Conservation (phyloP, 225 moss, liverwort and hornwort genomes). For the Sphagnum tenellum region DNA sequence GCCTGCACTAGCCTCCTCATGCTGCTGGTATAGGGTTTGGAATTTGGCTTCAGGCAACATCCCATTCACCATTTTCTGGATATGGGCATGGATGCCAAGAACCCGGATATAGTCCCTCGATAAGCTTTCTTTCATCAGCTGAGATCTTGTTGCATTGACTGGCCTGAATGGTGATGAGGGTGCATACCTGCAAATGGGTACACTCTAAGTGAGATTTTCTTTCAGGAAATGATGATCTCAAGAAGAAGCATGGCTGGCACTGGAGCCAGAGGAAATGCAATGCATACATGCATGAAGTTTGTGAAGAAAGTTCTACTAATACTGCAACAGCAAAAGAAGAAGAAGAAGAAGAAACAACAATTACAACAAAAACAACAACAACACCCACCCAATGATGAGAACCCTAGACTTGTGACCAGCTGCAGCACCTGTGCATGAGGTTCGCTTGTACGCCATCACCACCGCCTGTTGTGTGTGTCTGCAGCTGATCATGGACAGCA, state of each 20-base stretch:
- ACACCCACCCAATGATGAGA: too few relatives aligned
- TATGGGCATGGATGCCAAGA: slow-evolving; percentile 17
- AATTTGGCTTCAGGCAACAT: neutral
- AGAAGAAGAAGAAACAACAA: too few relatives aligned
- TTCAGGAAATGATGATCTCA: neutral
- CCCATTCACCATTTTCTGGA: slow-evolving; percentile 21
- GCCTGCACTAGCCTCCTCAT: neutral
- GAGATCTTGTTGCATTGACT: slow-evolving; percentile 18
- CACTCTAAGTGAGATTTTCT: neutral
- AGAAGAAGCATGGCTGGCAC: neutral
- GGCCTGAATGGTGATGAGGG: slow-evolving; percentile 31
- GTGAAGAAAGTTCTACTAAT: neutral
- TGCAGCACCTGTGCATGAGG: slow-evolving; percentile 4
- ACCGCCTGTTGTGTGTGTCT: neutral
- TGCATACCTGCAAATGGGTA: slow-evolving; percentile 20
- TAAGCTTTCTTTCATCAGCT: slow-evolving; percentile 29
- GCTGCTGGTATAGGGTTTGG: slow-evolving; percentile 4
- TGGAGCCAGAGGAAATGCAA: neutral
- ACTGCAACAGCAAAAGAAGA: too few relatives aligned
- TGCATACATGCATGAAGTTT: neutral
- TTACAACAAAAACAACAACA: too few relatives aligned
- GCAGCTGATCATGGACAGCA: neutral
- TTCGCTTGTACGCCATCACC: neutral
- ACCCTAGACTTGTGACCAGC: too few relatives aligned
- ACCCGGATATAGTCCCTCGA: slow-evolving; percentile 27